Evolutionary conservation across 2,329 filamentous ascomycete genomes (phyloP), one percentile per base, ranked within the genome.

Genomic region (Graphiopsis chlorocephala): DNA sequence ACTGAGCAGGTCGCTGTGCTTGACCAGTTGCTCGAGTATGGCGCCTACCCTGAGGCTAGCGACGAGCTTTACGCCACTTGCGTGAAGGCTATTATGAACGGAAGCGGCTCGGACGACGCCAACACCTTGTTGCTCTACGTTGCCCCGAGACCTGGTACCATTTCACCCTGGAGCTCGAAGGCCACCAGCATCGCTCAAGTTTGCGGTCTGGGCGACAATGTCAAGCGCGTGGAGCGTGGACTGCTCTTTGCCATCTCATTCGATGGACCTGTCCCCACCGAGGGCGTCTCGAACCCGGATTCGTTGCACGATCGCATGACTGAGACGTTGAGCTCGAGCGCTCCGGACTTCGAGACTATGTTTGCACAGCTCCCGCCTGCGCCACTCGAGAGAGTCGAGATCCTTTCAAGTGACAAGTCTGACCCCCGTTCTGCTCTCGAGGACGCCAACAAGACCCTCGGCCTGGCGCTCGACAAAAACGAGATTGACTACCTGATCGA

Each of bases 101-200:
- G 80, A 67, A 80, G 81, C 66, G 77, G 81, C 74, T 82, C 72
- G 71, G 83, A 85, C 65, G 80, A 83, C 61, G 61, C 60, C n/a
- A 77, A 82, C 65, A 81, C 82, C 50, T 79, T 84, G 57, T 82
- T 88, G 67, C 85, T 91, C 75, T 92, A 93, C 75, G 84, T 97
- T 65, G 88, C 86, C 55, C 94, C 94, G 23, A 87, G 94, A 70
- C 90, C 91, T 20, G 87, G 87, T 72, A 93, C 87, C 1, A 88
- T 96, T 70, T 97, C 93, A 47, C 95, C 95, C 75, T 99, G 95
- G 95, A 97, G 93, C 79, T 97, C 93, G 64, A 93, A 97, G 78
- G 94, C 93, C 29, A 97, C 94, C 55, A 94, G 88, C 76, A 97
- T 98, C 76, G 90, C 94, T 62, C 88, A 95, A 70, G 94, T 97